Evolutionary conservation across 257 asterid genomes (phyloP), one percentile per base, ranked within the genome.

Genomic region (Ballota nigra): DNA sequence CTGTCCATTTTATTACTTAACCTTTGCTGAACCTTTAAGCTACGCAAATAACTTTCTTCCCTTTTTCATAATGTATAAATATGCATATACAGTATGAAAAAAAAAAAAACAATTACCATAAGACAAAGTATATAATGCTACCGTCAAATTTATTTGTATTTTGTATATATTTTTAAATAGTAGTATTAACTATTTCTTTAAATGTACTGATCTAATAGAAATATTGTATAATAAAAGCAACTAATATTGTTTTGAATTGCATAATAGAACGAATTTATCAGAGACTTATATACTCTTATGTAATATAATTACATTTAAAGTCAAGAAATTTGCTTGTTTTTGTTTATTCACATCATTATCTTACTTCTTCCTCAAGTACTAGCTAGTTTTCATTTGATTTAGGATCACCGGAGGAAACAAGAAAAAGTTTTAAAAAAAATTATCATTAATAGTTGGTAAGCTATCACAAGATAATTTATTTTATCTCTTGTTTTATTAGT

Each of bases 21-120:
- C 70, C 83, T 72, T 82, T 82, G 81, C 86, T 43, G 15, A 52
- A 51, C 79, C 72, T 78, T 62, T 69, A 82, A 78, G 86, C 86
- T 63, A 78, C 78, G 83, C 13, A 5, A 73, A 23, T 20, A 29
- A 22, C 66, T 66, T 66, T 52, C 8, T 40, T 28, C 29, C 20
- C 20, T 19, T 60, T 59, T 33, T 38, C 60, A 38, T 29, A 11
- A 47, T 20, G n/a, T 8, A 20, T 31, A 62, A 24, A 3, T 20
- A 53, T 53, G 6, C n/a, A 52, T 20, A 7, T 20, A 53, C 9
- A 53, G 0, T 29, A 43, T 41, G 2, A 31, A 12, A n/a, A 5
- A 3, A 23, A 41, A 24, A 3, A n/a, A 41, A 22, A 3, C 43
- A 58, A 19, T n/a, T n/a, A n/a, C n/a, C n/a, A n/a, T n/a, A n/a